Conservation (phyloP, 2,329 filamentous ascomycete species). For the Talaromyces rugulosus region DNA sequence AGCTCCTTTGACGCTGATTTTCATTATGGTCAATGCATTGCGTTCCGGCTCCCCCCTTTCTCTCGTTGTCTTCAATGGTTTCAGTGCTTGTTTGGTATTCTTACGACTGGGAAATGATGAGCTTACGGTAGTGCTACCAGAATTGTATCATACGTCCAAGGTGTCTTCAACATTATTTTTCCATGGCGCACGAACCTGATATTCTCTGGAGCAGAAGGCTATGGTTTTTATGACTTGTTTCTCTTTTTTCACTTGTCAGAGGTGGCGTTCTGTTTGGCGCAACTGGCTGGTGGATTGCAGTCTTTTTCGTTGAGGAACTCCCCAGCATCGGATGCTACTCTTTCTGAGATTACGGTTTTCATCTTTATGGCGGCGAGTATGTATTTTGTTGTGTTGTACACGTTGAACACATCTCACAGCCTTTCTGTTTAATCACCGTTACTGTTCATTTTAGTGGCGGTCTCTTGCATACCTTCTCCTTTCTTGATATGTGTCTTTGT, state of each 20-base stretch:
- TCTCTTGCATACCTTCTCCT: neutral
- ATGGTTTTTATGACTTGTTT: neutral
- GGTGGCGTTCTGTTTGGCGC: slow-evolving; percentile 11
- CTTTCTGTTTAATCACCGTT: neutral
- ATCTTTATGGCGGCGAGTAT: neutral
- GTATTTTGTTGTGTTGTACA: neutral
- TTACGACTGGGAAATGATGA: slow-evolving; percentile 12
- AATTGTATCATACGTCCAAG: slow-evolving; percentile 13
- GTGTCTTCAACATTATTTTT: slow-evolving; percentile 7
- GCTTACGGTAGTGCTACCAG: slow-evolving; percentile 10
- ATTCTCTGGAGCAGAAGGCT: neutral
- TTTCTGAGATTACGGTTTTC: neutral
- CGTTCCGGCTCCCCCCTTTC: neutral
- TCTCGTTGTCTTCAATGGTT: neutral
- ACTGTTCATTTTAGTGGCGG: neutral
- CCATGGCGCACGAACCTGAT: neutral
- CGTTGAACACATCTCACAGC: neutral
- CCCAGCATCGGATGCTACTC: neutral
- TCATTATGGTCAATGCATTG: neutral
- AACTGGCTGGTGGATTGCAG: slow-evolving; percentile 2
- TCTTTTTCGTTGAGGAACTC: neutral
- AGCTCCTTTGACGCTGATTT: slow-evolving; percentile 9
- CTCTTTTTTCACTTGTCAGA: slow-evolving; percentile 4
- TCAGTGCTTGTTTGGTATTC: slow-evolving; percentile 5
- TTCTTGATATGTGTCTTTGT: neutral